Percentiles rank a stretch among this genome's conserved stretches.
Conservation (phyloP, 805 yeast species). For the Ogataea trehaloabstinens region DNA sequence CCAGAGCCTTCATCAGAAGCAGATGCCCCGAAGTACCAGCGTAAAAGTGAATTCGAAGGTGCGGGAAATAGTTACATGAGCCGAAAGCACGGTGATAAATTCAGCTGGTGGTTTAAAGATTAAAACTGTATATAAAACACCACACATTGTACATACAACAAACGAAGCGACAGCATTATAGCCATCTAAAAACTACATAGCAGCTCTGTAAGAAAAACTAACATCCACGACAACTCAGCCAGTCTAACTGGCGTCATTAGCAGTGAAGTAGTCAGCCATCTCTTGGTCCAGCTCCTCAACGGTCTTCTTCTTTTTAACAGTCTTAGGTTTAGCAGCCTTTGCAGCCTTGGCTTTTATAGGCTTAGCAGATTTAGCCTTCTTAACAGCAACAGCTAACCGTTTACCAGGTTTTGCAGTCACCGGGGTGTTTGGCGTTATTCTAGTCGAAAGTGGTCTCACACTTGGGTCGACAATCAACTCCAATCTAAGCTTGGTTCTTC, state of each 20-base stretch:
- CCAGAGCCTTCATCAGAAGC: constrained; percentile 29
- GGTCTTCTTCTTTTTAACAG: constrained; percentile 56
- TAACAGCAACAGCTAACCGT: constrained; percentile 53
- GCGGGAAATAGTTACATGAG: constrained; percentile 60
- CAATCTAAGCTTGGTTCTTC: constrained; percentile 67
- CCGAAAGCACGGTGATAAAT: constrained; percentile 36
- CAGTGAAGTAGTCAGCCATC: constrained; percentile 92
- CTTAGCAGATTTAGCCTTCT: constrained; percentile 6
- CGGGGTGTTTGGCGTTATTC: constrained; percentile 55
- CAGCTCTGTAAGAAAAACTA: not conserved
- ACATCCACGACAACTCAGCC: too few relatives aligned
- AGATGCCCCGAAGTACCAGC: constrained; percentile 35
- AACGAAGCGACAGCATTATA: constrained; percentile 1
- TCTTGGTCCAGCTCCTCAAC: constrained; percentile 95
- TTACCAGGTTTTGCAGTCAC: constrained; percentile 20
- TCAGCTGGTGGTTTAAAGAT: constrained; percentile 22
- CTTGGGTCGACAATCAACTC: constrained; percentile 87
- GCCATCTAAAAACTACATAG: not conserved
- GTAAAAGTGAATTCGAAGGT: constrained; percentile 69
- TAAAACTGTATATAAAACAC: not conserved
- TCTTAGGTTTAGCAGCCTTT: constrained; percentile 27
- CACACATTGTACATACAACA: constrained; percentile 4
- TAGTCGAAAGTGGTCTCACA: constrained; percentile 67
- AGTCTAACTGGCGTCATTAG: constrained; percentile 34
- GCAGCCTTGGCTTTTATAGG: constrained; percentile 20